A percentile compares a stretch with the other conserved stretches of the same genome.
phyloP scores from a whole-genome alignment of 176 grass and related monocot species.

The Rhynchospora pubera region DNA sequence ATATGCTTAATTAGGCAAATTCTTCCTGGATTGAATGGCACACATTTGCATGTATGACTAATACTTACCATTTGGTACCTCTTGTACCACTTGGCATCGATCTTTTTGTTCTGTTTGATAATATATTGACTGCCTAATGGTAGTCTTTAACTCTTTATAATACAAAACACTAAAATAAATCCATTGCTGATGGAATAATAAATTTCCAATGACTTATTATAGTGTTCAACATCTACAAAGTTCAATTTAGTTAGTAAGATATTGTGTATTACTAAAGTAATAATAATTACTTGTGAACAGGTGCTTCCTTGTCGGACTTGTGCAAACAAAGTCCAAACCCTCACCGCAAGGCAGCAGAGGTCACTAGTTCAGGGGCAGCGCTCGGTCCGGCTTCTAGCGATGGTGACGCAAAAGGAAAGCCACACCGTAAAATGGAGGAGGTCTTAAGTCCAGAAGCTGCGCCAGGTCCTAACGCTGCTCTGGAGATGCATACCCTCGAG shows the following conservation, averaged over 20 bases:
- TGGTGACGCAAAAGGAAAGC: not conserved
- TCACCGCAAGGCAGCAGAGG: constrained; percentile 12
- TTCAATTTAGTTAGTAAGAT: not conserved
- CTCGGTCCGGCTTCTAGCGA: not conserved
- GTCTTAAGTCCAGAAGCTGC: too few species aligned
- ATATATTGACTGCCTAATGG: not conserved
- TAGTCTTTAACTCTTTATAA: not conserved
- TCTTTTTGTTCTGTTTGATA: not conserved
- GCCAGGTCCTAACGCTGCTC: too few species aligned
- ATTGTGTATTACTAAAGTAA: not conserved
- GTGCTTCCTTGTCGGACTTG: constrained; percentile 21
- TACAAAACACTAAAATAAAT: not conserved
- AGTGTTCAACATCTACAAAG: not conserved
- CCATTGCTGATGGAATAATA: not conserved
- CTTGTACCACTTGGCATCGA: not conserved
- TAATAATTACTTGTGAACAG: not conserved
- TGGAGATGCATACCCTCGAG: too few species aligned
- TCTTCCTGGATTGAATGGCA: not conserved
- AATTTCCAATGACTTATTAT: not conserved
- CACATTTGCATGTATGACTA: not conserved
- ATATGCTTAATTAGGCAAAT: too few species aligned
- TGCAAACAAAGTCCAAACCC: constrained; percentile 26
- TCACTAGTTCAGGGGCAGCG: constrained; percentile 27
- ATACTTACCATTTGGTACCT: not conserved
- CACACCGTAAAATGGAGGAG: too few species aligned